Percentiles rank a stretch among this genome's conserved stretches.
Evolutionary conservation across 108 stramenopile species (phyloP).

Genomic region (Cyclotella distinguenda): DNA sequence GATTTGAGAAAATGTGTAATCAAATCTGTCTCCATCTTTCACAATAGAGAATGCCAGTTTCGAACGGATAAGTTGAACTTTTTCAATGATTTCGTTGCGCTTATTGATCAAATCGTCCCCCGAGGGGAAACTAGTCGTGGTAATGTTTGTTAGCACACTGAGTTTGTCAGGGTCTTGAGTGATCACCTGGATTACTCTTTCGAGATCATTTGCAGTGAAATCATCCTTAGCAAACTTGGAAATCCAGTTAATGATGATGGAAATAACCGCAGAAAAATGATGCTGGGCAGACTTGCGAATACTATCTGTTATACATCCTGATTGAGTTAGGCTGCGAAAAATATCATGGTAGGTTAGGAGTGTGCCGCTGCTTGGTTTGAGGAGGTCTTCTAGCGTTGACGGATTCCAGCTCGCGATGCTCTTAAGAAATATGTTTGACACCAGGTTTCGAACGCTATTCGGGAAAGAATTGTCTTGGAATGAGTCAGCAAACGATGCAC

Average conservation of each 20-base stretch:
- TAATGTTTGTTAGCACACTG: background rate
- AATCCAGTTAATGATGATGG: conserved; percentile 5
- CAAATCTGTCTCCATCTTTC: background rate
- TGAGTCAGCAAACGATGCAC: background rate
- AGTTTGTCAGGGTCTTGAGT: no score
- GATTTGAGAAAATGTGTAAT: conserved; percentile 4
- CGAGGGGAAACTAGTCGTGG: background rate
- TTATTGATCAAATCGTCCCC: background rate
- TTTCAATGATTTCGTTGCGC: background rate
- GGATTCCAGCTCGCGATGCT: conserved; percentile 18
- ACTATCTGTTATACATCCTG: background rate
- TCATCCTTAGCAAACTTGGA: background rate
- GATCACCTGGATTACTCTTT: background rate
- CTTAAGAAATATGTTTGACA: background rate
- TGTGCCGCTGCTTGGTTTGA: background rate
- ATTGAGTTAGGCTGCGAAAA: background rate
- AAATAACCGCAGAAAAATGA: background rate
- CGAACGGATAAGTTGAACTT: conserved; percentile 1
- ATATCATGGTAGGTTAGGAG: no score
- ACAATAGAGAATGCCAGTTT: background rate
- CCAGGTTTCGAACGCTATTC: background rate
- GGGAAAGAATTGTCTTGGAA: no score
- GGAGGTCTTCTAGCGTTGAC: conserved; percentile 5
- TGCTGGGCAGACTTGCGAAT: no score
- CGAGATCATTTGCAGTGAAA: background rate